Evolutionary conservation across 352 stramenopile species (phyloP).

Genomic region (Phytophthora sp.): DNA sequence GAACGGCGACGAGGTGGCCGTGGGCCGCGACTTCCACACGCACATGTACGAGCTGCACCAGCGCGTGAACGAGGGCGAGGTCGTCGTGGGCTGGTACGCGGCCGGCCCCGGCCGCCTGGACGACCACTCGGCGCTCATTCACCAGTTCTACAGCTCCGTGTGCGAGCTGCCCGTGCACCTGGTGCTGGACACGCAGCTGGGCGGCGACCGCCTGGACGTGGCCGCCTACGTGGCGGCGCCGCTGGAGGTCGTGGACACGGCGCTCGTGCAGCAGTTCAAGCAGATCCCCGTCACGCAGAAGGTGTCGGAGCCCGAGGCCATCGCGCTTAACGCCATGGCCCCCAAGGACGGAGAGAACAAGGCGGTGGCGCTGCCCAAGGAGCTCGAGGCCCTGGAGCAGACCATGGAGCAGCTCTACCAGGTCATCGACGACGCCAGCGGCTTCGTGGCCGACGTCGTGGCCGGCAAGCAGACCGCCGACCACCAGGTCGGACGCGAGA

Average conservation of each 20-base stretch:
- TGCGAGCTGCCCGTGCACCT: constrained; percentile 94
- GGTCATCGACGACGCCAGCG: constrained; percentile 89
- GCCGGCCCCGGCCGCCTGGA: constrained; percentile 82
- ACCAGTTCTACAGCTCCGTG: constrained; percentile 98
- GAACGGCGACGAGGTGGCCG: constrained; percentile 95
- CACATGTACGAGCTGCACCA: constrained; percentile 97
- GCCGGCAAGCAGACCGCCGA: constrained; percentile 79
- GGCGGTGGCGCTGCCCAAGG: constrained; percentile 64
- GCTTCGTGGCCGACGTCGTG: constrained; percentile 93
- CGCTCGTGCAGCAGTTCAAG: constrained; percentile 94
- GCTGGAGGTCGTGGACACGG: constrained; percentile 89
- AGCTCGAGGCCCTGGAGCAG: constrained; percentile 73
- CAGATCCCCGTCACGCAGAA: constrained; percentile 93
- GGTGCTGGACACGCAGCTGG: constrained; percentile 94
- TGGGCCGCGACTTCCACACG: constrained; percentile 98
- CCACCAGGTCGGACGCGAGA: constrained; percentile 90
- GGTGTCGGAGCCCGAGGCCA: constrained; percentile 93
- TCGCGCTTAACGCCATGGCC: constrained; percentile 89
- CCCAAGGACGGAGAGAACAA: constrained; percentile 45
- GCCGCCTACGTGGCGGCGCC: constrained; percentile 92
- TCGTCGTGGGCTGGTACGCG: constrained; percentile 98
- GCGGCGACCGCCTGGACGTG: constrained; percentile 83
- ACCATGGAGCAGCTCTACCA: constrained; percentile 91
- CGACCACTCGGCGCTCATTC: constrained; percentile 97
- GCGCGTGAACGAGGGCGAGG: constrained; percentile 94